Evolutionary conservation across 352 stramenopile species (phyloP), one percentile per base, ranked within the genome.

Genomic region (Phytophthora chlamydospora): DNA sequence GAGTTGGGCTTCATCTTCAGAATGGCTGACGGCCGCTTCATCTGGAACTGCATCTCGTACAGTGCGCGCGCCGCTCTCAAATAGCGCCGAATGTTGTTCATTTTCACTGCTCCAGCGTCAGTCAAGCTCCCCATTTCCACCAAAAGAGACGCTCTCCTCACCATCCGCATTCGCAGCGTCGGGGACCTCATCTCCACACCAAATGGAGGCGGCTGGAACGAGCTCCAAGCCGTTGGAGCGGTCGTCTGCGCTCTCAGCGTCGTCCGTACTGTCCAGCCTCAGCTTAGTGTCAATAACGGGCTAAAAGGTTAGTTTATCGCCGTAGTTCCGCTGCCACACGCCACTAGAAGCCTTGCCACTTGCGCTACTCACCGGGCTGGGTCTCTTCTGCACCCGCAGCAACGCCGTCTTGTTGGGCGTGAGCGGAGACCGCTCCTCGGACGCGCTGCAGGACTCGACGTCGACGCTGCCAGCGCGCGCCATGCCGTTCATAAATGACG

Each of bases 41-140:
- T 76, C 57, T 90, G 79, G 44, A 77, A 89, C 44, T 93, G 84
- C 42, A 89, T 72, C 33, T 93, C 78, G 42, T 91, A 95, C 21
- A 95, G 49, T 16, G 77, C 72, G 10, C 86, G 70, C 7, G 80
- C 76, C 3, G 80, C 81, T 38, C 75, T 67, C 7, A 95, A 58
- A 60, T 90, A 95, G 6, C 72, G 72, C 8, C 73, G 73, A 11
- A 83, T 66, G 10, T 78, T 83, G 14, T 67, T 76, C 24, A 89
- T 57, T 46, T 92, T 88, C 1, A 71, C 86, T 95, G 58, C 17
- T 45, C 17, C 55, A 43, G 21, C 16, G 3, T 32, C 31, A 12
- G 27, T 44, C 32, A 57, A 4, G 6, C n/a, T 13, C 21, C 19
- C 19, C 35, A n/a, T 16, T 36, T 9, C 27, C 13, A n/a, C 6